phyloP scores from a whole-genome alignment of 2,329 filamentous ascomycete species.

The Colletotrichum musae region DNA sequence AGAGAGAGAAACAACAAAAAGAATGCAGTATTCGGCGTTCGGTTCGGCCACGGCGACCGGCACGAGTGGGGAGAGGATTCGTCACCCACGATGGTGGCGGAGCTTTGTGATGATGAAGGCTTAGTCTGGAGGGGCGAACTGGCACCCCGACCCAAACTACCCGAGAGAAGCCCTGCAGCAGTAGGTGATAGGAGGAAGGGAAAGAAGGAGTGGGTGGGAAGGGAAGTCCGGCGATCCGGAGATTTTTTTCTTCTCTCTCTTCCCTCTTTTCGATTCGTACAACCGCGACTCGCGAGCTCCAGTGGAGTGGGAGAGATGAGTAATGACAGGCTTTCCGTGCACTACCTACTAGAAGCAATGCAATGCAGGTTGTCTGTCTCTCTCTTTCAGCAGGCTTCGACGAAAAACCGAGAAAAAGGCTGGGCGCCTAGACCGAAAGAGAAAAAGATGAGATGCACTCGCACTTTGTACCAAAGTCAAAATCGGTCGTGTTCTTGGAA shows the following conservation, averaged over 20 bases:
- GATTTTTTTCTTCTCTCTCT: not conserved
- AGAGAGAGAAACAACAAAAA: not conserved
- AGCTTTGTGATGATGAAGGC: slow-evolving; percentile 30
- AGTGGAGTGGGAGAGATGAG: slow-evolving; percentile 13
- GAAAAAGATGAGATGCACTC: slow-evolving; percentile 29
- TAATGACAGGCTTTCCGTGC: slow-evolving; percentile 14
- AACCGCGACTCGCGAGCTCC: not conserved
- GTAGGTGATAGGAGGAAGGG: slow-evolving; percentile 25
- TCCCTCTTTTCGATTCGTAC: not conserved
- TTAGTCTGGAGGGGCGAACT: slow-evolving; percentile 22
- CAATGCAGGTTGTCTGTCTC: not conserved
- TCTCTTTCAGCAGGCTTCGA: no score
- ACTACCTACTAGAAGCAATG: not conserved
- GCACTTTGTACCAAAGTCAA: slow-evolving; percentile 37
- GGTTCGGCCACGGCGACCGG: slow-evolving; percentile 20
- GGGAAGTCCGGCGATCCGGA: slow-evolving; percentile 14
- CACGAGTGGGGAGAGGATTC: slow-evolving; percentile 39
- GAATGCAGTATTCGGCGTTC: slow-evolving; percentile 23
- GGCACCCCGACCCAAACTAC: slow-evolving; percentile 26
- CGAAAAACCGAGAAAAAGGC: not conserved
- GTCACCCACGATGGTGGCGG: slow-evolving; percentile 40
- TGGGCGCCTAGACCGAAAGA: not conserved
- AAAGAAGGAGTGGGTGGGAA: slow-evolving; percentile 13
- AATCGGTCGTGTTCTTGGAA: slow-evolving; percentile 31
- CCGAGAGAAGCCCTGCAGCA: not conserved